Percentiles rank a stretch among this genome's conserved stretches.
Conservation (phyloP, 345 rosid species). For the Toxicodendron radicans region DNA sequence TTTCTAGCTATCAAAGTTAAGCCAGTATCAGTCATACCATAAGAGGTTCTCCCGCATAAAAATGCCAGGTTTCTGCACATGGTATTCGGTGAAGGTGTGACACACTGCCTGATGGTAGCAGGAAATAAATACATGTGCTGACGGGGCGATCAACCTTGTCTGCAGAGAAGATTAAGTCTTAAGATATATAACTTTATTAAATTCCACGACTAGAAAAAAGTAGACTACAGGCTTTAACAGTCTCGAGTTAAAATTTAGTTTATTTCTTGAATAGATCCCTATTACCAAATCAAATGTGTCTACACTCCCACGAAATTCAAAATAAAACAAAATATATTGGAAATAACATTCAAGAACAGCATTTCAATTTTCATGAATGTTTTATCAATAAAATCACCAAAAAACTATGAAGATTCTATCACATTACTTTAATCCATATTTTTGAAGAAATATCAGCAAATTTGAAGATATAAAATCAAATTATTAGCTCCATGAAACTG, state of each 20-base stretch:
- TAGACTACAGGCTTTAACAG: neutral
- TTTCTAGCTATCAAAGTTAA: neutral
- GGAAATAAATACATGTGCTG: conserved; percentile 74
- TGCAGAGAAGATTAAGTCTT: conserved; percentile 23
- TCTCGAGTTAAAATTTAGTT: neutral
- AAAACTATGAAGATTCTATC: neutral
- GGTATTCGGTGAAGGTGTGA: conserved; percentile 78
- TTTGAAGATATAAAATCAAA: neutral
- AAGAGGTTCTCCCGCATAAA: conserved; percentile 73
- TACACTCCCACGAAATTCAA: neutral
- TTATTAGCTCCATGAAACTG: neutral
- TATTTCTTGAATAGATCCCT: neutral
- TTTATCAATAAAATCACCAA: neutral
- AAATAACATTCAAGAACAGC: neutral
- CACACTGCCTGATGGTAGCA: conserved; percentile 75
- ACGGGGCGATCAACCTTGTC: conserved; percentile 70
- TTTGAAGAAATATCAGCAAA: neutral
- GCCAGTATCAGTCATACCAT: conserved; percentile 45
- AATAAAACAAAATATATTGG: neutral
- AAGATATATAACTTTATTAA: neutral
- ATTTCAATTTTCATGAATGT: neutral
- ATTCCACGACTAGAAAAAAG: neutral
- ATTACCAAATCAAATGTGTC: neutral
- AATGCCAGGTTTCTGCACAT: conserved; percentile 83
- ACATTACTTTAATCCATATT: neutral